These are phyloP conservation scores for Poa pratensis DNA, from an alignment of 176 grass and related monocot species.

Conservation along the genomic window DNA sequence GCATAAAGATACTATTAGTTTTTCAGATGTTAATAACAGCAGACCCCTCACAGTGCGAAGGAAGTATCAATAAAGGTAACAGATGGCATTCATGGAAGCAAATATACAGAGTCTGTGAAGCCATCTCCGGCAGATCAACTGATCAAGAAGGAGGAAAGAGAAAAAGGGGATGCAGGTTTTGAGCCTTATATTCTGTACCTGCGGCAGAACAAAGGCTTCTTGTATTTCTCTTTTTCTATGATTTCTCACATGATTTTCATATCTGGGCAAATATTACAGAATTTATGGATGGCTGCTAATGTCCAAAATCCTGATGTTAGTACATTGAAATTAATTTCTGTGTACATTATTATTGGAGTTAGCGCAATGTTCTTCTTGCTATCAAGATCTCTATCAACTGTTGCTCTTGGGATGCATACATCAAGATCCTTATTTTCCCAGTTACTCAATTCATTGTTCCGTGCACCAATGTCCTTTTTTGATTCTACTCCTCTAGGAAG, in stretches of 20 bases:
- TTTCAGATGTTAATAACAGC: conserved; percentile 47
- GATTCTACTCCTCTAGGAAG: conserved; percentile 94
- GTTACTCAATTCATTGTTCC: conserved; percentile 73
- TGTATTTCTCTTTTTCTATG: conserved; percentile 53
- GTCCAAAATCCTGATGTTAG: conserved; percentile 72
- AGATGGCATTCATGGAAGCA: conserved; percentile 38
- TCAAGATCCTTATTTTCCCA: conserved; percentile 92
- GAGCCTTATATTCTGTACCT: conserved; percentile 80
- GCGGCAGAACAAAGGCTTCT: conserved; percentile 70
- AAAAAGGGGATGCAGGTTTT: conserved; percentile 80
- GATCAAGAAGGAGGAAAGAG: conserved; percentile 89
- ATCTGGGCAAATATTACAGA: conserved; percentile 81
- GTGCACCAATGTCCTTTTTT: conserved; percentile 88
- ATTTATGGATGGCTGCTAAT: conserved; percentile 93
- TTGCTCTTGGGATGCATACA: conserved; percentile 68
- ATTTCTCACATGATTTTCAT: conserved; percentile 66
- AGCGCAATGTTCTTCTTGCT: conserved; percentile 64
- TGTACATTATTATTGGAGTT: conserved; percentile 73
- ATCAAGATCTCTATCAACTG: conserved; percentile 54
- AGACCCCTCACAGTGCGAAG: conserved; percentile 28
- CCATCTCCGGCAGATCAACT: conserved; percentile 62
- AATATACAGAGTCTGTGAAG: conserved; percentile 37
- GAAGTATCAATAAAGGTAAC: conserved; percentile 52
- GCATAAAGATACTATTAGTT: conserved; percentile 63
- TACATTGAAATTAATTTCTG: conserved; percentile 66